phyloP scores from a whole-genome alignment of 306 rosid species.

The Fragaria ananassa region DNA sequence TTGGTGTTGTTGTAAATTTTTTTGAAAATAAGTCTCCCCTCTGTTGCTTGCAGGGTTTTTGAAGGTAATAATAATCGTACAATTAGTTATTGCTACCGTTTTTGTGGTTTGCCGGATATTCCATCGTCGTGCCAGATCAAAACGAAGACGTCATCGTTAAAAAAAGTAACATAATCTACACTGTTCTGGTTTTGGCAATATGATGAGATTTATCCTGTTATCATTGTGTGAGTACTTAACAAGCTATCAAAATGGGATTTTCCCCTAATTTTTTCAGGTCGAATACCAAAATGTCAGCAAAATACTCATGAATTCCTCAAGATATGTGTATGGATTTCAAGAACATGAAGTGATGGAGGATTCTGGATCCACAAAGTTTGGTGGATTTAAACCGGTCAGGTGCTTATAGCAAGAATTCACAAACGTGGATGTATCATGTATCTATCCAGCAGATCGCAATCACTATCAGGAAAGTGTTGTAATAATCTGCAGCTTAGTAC shows the following conservation, averaged over 20 bases:
- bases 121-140: constrained; percentile 36
- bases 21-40: constrained; percentile 14
- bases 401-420: background rate
- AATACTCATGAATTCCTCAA: background rate
- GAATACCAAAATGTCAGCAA: background rate
- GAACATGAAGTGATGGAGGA: background rate
- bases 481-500: background rate
- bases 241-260: background rate
- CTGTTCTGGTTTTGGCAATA: constrained; percentile 25
- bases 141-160: constrained; percentile 43
- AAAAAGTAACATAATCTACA: constrained; percentile 15
- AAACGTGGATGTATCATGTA: background rate
- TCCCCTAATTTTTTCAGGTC: background rate
- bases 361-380: background rate
- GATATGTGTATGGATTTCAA: background rate
- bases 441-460: background rate
- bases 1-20: background rate
- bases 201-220: constrained; percentile 11
- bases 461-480: background rate
- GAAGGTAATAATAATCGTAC: constrained; percentile 54
- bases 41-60: constrained; percentile 52
- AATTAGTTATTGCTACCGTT: constrained; percentile 40
- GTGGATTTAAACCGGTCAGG: background rate
- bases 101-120: constrained; percentile 38
- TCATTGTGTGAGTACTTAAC: background rate